Conservation (phyloP, 2,329 filamentous ascomycete genomes). For the Nannizziopsis arthrosporioides region DNA sequence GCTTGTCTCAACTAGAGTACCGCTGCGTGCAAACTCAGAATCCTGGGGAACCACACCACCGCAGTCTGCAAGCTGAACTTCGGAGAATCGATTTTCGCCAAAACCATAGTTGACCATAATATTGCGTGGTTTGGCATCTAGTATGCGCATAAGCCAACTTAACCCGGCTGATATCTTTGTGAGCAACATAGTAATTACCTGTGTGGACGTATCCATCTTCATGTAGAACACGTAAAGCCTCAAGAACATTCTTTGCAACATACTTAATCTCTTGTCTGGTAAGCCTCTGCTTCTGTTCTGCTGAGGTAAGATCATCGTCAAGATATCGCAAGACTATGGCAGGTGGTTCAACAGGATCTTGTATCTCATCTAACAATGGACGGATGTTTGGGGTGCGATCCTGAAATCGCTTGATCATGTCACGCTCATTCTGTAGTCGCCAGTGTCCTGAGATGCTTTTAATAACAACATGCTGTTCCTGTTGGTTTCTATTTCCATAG, state of each 20-base stretch:
- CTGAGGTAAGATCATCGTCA: conserved; percentile 14
- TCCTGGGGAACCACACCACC: conserved; percentile 14
- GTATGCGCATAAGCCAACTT: no score
- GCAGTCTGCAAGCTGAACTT: conserved; percentile 17
- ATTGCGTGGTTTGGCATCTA: conserved; percentile 18
- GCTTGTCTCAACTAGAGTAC: conserved; percentile 15
- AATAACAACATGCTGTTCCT: conserved; percentile 6
- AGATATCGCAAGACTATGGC: conserved; percentile 17
- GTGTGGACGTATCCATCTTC: conserved; percentile 17
- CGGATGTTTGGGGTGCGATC: conserved; percentile 9
- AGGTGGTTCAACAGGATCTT: conserved; percentile 8
- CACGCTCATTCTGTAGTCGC: conserved; percentile 14
- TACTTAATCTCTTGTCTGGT: conserved; percentile 15
- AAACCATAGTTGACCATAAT: conserved; percentile 17
- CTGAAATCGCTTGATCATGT: conserved; percentile 15
- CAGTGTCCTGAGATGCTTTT: conserved; percentile 14
- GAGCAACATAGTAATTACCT: conserved; percentile 5
- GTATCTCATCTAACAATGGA: conserved; percentile 16
- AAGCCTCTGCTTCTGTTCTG: conserved; percentile 12
- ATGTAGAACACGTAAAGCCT: conserved; percentile 15
- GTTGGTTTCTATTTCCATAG: conserved; percentile 7
- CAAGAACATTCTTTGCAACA: conserved; percentile 15
- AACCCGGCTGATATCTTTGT: not conserved
- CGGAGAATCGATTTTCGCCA: conserved; percentile 11
- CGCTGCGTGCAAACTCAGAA: conserved; percentile 11